These are phyloP conservation scores for Mucor racemosus DNA, from an alignment of 371 early-diverging fungal species.

Conservation along the genomic window DNA sequence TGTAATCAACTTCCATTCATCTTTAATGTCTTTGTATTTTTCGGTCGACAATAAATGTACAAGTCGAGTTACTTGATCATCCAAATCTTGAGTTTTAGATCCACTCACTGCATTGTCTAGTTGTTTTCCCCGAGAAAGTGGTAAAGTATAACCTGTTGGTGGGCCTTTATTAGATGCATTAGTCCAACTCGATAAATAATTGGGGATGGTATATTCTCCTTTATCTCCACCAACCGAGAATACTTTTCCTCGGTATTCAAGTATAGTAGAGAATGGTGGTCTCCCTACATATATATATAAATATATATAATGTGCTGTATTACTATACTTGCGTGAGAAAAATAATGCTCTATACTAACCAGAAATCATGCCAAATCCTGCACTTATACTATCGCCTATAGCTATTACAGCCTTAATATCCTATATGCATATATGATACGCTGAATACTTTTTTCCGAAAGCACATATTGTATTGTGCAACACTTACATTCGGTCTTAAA, in stretches of 20 bases:
- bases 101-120: slow-evolving; percentile 73
- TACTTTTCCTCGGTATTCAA: slow-evolving; percentile 69
- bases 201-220: slow-evolving; percentile 61
- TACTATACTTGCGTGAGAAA: background rate
- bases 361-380: slow-evolving; percentile 68
- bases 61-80: slow-evolving; percentile 36
- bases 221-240: slow-evolving; percentile 67
- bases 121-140: slow-evolving; percentile 58
- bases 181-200: slow-evolving; percentile 49
- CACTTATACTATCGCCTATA: slow-evolving; percentile 75
- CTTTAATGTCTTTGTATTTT: slow-evolving; percentile 31
- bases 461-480: too few species aligned
- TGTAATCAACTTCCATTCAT: slow-evolving; percentile 71
- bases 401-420: slow-evolving; percentile 72
- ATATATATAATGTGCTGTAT: background rate
- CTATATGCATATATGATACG: slow-evolving; percentile 26
- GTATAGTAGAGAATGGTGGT: slow-evolving; percentile 56
- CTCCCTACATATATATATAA: slow-evolving; percentile 39
- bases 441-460: background rate
- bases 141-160: slow-evolving; percentile 59
- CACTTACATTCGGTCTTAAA: slow-evolving; percentile 57
- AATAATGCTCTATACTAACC: slow-evolving; percentile 24
- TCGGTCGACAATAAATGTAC: slow-evolving; percentile 20
- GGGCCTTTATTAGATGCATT: slow-evolving; percentile 44
- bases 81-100: slow-evolving; percentile 49